These are phyloP conservation scores for Phoma sp. DNA, from an alignment of 2,329 filamentous ascomycete genomes.

Conservation along the genomic window DNA sequence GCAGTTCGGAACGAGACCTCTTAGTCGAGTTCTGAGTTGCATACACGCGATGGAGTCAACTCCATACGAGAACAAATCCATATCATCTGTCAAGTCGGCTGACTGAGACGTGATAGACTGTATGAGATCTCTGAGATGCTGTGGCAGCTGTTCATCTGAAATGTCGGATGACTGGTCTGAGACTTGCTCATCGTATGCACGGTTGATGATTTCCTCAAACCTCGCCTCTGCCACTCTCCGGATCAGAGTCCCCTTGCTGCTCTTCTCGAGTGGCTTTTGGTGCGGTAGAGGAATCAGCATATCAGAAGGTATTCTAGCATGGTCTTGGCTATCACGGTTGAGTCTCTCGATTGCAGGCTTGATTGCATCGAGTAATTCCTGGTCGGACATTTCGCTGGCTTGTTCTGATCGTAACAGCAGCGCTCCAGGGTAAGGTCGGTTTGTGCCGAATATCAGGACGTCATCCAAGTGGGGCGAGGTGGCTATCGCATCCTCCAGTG, in stretches of 20 bases:
- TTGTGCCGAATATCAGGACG: constrained; percentile 67
- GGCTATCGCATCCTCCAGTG: constrained; percentile 63
- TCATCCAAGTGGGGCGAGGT: constrained; percentile 58
- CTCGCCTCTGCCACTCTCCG: constrained; percentile 58
- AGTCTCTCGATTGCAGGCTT: constrained; percentile 55
- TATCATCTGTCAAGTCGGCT: constrained; percentile 40
- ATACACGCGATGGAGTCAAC: constrained; percentile 67
- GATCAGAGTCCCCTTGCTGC: constrained; percentile 68
- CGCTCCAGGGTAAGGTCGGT: constrained; percentile 61
- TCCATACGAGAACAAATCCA: constrained; percentile 64
- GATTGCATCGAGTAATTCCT: constrained; percentile 51
- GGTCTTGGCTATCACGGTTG: constrained; percentile 58
- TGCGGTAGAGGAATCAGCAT: constrained; percentile 59
- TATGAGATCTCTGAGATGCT: constrained; percentile 28
- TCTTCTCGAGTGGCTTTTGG: constrained; percentile 58
- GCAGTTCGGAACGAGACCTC: constrained; percentile 43
- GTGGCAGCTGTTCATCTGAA: constrained; percentile 35
- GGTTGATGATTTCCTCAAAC: constrained; percentile 56
- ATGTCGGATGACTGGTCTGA: constrained; percentile 23
- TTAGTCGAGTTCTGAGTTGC: constrained; percentile 55
- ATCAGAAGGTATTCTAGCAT: constrained; percentile 57
- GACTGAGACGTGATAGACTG: constrained; percentile 32
- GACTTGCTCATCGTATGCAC: constrained; percentile 51
- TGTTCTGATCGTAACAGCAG: constrained; percentile 58
- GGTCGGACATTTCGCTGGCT: constrained; percentile 35